Base-by-base conservation (phyloP, 2,329 filamentous ascomycete genomes). In the Colletotrichum somersetense region DNA sequence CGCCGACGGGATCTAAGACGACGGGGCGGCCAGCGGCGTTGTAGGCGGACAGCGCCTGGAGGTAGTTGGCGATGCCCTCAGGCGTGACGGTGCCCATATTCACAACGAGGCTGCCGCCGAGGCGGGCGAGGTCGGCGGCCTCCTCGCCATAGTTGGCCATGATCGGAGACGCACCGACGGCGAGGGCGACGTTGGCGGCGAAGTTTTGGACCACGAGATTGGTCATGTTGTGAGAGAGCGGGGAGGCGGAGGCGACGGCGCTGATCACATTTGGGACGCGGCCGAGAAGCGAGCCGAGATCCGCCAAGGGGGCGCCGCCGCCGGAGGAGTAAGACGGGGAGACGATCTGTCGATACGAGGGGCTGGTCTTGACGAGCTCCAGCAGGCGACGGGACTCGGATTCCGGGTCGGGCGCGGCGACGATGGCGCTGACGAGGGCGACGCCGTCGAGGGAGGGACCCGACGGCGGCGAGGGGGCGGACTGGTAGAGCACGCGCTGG, bases 181-280 rank as follows among this genome's bases (percentile, higher is more conserved):
- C 90, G 20, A 98, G 87, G 50, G 94, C 94, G 3, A 98, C 92
- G 78, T 97, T 98, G 64, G 96, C 96, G 20, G 95, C 93, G 77
- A 98, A 93, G 83, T 98, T 97, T 78, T 97, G 95, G 30, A 98
- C 96, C 0, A 98, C 96, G 64, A 95, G 87, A 80, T 98, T 98
- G 65, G 96, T 98, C 94, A 98, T 98, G 83, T 97, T 98, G 83
- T 98, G 96, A 62, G 92, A 93, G 30, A 98, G 86, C 0, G 95
- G 95, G 68, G 89, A 91, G 55, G 83, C 85, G 2, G 85, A 80
- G 6, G 89, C 89, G 59, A 97, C 88, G 7, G 86, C 85, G 71
- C 84, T 85, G 55, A 97, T 85, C 23, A 93, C 82, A 52, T 77
- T 77, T 1, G 81, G 79, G 5, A 80, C 79, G 16, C 77, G 61